Base-by-base conservation (phyloP, 1,139 yeast species). In the Blastobotrys persicus region DNA sequence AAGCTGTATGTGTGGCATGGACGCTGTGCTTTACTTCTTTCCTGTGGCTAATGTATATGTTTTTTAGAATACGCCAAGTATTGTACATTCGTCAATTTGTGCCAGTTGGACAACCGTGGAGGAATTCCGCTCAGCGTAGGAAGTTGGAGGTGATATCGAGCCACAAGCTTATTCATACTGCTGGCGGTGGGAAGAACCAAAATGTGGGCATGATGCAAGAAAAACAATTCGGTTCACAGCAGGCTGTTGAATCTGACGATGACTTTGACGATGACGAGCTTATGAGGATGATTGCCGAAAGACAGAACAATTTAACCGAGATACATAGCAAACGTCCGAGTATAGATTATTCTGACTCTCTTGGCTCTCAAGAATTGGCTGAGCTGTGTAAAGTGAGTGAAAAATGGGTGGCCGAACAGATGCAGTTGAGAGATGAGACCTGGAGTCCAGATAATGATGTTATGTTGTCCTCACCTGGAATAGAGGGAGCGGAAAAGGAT, bases 161-260 rank as follows among this genome's bases (percentile, higher is more conserved):
- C 5, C 28, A 23, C 9, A 23, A 9, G 28, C 9, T 23, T 5
- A 23, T 23, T 23, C 28, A 23, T 23, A 23, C 28, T 23, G 28
- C 28, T 23, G 28, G 11, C 19, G 41, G 28, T n/a, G n/a, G 28
- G 41, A 37, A 37, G 14, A 37, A 37, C 19, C 41, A 37, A 37
- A 37, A 37, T 37, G 41, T 37, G 18, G 41, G 28, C 23, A 37
- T 37, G 41, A 12, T 23, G 4, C 41, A 16, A 37, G 41, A 37
- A 18, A 37, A 14, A 13, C n/a, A n/a, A n/a, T 17, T 18, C 41
- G 41, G 28, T 37, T 19, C 41, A 18, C 41, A 37, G 41, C 9
- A 26, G 7, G 28, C 23, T 11, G 19, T 37, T 23, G 41, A 37
- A 11, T 37, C 41, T 7, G 41, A 37, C 19, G 41, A 37, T 4